These are phyloP conservation scores for Neospora caninum DNA, from an alignment of 169 alveolate species.

Conservation along the genomic window DNA sequence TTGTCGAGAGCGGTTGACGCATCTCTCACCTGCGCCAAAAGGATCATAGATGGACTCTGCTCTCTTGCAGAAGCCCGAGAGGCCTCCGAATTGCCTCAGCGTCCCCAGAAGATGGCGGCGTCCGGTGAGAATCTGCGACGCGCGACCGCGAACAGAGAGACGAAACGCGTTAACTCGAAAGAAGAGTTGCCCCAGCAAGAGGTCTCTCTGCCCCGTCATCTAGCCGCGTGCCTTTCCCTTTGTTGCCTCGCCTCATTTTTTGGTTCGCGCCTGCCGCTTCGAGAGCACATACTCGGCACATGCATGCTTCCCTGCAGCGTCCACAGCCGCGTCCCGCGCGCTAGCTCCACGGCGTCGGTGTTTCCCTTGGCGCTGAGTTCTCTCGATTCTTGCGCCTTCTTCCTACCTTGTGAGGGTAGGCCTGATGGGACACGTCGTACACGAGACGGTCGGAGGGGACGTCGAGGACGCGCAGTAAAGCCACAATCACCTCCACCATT, in stretches of 20 bases:
- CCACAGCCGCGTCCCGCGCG: too few relatives aligned
- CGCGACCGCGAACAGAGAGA: not conserved
- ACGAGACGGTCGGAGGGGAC: constrained; percentile 83
- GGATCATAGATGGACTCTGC: constrained; percentile 85
- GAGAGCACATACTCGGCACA: too few relatives aligned
- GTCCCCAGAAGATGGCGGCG: constrained; percentile 83
- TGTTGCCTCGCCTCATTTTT: too few relatives aligned
- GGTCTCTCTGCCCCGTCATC: too few relatives aligned
- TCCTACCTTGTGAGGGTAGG: constrained; percentile 72
- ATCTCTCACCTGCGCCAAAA: constrained; percentile 85
- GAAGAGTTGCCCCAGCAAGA: too few relatives aligned
- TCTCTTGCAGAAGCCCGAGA: constrained; percentile 84
- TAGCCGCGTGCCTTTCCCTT: too few relatives aligned
- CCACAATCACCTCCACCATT: constrained; percentile 85
- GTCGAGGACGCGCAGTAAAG: constrained; percentile 82
- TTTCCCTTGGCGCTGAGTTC: not conserved
- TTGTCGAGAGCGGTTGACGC: too few relatives aligned
- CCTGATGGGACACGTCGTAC: constrained; percentile 88
- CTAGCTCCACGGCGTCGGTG: too few relatives aligned
- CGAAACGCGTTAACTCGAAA: not conserved
- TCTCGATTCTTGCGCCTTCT: not conserved
- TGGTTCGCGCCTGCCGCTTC: too few relatives aligned
- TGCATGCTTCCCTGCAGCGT: too few relatives aligned
- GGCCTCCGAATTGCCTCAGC: constrained; percentile 82
- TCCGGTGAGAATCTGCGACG: constrained; percentile 85